Percentiles rank a stretch among this genome's conserved stretches.
Conservation (phyloP, 345 rosid genomes). For the Pugionium cornutum region DNA sequence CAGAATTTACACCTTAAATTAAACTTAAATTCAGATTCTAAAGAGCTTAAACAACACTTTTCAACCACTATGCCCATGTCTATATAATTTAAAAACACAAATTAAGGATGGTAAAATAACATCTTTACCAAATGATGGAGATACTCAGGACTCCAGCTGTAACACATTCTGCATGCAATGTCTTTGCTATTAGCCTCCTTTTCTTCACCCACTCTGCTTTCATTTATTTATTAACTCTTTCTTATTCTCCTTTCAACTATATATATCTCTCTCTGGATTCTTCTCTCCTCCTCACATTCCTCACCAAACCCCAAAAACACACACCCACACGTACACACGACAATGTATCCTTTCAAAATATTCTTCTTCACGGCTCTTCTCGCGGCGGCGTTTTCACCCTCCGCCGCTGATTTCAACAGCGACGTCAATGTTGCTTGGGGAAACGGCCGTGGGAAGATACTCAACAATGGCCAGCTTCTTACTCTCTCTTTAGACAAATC, state of each 20-base stretch:
- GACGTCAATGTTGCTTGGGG: conserved; percentile 40
- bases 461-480: conserved; percentile 38
- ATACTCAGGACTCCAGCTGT: conserved; percentile 34
- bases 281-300: conserved; percentile 27
- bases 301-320: conserved; percentile 33
- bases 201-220: conserved; percentile 38
- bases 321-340: background rate
- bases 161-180: conserved; percentile 38
- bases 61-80: too few species aligned
- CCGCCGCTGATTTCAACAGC: conserved; percentile 30
- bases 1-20: too few species aligned
- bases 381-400: conserved; percentile 22
- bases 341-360: conserved; percentile 31
- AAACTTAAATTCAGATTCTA: too few species aligned
- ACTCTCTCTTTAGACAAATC: conserved; percentile 22
- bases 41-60: too few species aligned
- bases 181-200: conserved; percentile 33
- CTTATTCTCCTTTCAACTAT: background rate
- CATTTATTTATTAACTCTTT: conserved; percentile 4
- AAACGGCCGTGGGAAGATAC: conserved; percentile 38
- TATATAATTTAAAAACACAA: background rate
- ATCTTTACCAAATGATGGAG: conserved; percentile 34
- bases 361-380: conserved; percentile 33
- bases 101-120: conserved; percentile 8
- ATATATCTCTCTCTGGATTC: conserved; percentile 22